Percentiles rank a stretch among this genome's conserved stretches.
Conservation (phyloP, 139 green algal genomes). For the Picochlorum sp. region DNA sequence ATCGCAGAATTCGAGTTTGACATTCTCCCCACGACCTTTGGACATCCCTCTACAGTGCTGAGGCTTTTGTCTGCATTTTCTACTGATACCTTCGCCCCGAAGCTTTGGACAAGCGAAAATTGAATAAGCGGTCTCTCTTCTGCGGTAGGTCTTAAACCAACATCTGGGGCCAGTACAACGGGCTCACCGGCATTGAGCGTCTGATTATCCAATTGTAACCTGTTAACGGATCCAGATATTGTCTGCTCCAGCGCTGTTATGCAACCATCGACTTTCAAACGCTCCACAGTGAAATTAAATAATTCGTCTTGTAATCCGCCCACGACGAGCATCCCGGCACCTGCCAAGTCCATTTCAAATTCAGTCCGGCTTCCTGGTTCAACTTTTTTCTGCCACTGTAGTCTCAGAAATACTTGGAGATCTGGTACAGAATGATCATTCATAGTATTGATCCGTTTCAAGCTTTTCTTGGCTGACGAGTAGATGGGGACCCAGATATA, state of each 20-base stretch:
- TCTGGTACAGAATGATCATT: background rate
- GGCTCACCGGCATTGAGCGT: conserved; percentile 67
- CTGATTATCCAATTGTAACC: conserved; percentile 82
- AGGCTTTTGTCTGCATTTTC: background rate
- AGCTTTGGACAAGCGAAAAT: conserved; percentile 38
- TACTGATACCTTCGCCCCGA: conserved; percentile 15
- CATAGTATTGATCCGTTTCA: background rate
- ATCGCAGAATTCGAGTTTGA: background rate
- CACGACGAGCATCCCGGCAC: conserved; percentile 47
- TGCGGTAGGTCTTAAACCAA: conserved; percentile 5
- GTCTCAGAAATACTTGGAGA: conserved; percentile 52
- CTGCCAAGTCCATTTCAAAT: conserved; percentile 51
- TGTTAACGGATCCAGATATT: conserved; percentile 38
- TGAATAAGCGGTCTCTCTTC: conserved; percentile 30
- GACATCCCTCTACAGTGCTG: background rate
- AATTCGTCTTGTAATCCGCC: conserved; percentile 68
- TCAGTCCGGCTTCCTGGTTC: conserved; percentile 26
- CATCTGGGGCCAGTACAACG: conserved; percentile 62
- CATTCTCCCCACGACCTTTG: background rate
- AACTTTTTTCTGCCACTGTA: conserved; percentile 45
- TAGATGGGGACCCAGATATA: conserved; percentile 69
- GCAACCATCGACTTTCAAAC: conserved; percentile 10
- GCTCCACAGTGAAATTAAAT: conserved; percentile 63
- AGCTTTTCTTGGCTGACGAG: background rate
- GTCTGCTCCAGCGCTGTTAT: conserved; percentile 13